Evolutionary conservation across 2,329 filamentous ascomycete species (phyloP), one percentile per base, ranked within the genome.

Genomic region (Phialophora tarda): DNA sequence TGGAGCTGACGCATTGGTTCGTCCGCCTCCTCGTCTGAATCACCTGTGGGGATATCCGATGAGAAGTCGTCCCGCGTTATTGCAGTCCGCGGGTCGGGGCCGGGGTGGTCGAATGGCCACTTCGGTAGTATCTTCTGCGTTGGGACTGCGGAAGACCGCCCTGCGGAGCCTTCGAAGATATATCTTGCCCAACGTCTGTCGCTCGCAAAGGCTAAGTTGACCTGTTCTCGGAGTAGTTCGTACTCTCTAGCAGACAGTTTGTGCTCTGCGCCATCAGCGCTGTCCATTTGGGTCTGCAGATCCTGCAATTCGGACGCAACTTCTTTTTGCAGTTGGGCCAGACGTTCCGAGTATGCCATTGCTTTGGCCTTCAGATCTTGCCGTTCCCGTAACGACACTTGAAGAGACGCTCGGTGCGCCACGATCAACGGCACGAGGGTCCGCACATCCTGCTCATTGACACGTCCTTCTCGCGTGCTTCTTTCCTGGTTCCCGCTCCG

Each of bases 321-420:
- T 21, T 65, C 57, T 3, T 58, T 10, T 5, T 34, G 59, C 44
- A 51, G 12, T 30, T 30, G 26, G 3, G 47, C 55, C 50, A 67
- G 28, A 5, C 23, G 38, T 11, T 58, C 28, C 41, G 48, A 23
- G 23, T 41, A 54, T 5, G 55, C 28, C 12, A 21, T 34, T 5
- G 68, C 65, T n/a, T 64, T 55, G 53, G 23, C 41, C 1, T 10
- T 17, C 1, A 70, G 28, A 2, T 56, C 26, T 21, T 64, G 62
- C 26, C 69, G 59, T 28, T 44, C 41, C 28, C 28, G 23, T 12
- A 71, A 63, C 4, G 75, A 74, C 11, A 82, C 41, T 48, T 63
- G 79, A 3, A 97, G 78, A 0, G 89, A 89, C 1, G 80, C 86
- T 69, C 86, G 89, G 76, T 97, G 89, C 0, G 91, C 91, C 59